Base-by-base conservation (phyloP, 495 filamentous ascomycete species). In the Penicillium paxilli region DNA sequence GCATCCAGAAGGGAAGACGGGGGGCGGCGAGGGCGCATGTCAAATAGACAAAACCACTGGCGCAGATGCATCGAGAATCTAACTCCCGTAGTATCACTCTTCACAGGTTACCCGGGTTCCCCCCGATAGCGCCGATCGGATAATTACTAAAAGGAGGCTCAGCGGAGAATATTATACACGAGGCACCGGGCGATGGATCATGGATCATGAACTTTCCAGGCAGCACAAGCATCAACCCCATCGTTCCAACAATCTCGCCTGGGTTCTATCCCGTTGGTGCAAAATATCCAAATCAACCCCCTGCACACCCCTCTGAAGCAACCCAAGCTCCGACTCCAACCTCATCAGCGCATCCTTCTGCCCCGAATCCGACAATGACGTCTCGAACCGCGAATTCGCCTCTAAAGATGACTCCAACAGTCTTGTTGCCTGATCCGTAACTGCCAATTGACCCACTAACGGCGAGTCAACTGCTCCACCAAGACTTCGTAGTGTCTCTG, bases 391-490 rank as follows among this genome's bases (percentile, higher is more conserved):
- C 12, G 69, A 72, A 45, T 72, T 55, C 3, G 63, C 50, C 19
- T 73, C 59, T 28, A 79, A 55, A 5, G 67, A 60, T 10, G 65
- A 71, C 3, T 49, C 46, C 28, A 79, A 63, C 46, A 73, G 65
- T 14, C 62, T 64, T 2, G 55, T 66, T 40, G 75, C 73, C 10
- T 35, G 56, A 23, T 76, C 71, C 10, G 55, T 68, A 1, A 68
- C 52, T 2, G 53, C 49, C 19, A 76, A 35, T 26, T 69, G 58
- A 19, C 49, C 50, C 33, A 61, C 44, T 14, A 77, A 49, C 22
- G 74, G 72, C 22, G 64, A 63, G 41, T 75, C 69, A 20, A 64
- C 68, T 2, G 61, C 66, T 17, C 60, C 52, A 20, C 60, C 55
- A 23, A 74, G 56, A 51, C 55, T 57, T 5, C 47, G 54, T 5